These are phyloP conservation scores for Lolium perenne DNA, from an alignment of 176 grass and related monocot species.

Conservation along the genomic window DNA sequence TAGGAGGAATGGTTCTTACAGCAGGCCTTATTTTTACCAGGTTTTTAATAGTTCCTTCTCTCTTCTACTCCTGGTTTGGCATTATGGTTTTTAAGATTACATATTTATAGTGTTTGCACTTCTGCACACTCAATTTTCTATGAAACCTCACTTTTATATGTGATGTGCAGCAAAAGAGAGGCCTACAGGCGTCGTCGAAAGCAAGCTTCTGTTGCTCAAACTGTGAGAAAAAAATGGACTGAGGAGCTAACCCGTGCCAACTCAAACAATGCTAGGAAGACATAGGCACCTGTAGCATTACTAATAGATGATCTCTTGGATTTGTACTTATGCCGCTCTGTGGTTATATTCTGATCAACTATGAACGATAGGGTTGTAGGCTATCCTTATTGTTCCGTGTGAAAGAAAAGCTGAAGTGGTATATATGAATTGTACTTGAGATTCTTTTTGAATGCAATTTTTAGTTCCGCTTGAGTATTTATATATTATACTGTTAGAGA, in stretches of 20 bases:
- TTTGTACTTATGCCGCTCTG: constrained; percentile 32
- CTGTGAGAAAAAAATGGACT: constrained; percentile 58
- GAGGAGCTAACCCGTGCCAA: constrained; percentile 48
- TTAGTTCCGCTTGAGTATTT: constrained; percentile 24
- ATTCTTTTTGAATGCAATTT: constrained; percentile 18
- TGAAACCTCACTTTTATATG: constrained; percentile 30
- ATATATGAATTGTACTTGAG: background rate
- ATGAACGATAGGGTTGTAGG: constrained; percentile 31
- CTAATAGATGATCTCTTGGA: constrained; percentile 20
- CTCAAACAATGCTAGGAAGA: constrained; percentile 37
- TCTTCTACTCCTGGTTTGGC: background rate
- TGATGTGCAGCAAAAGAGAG: constrained; percentile 83
- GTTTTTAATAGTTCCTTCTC: constrained; percentile 39
- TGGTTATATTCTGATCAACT: constrained; percentile 40
- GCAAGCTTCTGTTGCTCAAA: constrained; percentile 63
- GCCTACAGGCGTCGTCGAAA: constrained; percentile 59
- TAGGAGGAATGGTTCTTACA: constrained; percentile 95
- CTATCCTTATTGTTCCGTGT: constrained; percentile 20
- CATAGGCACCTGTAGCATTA: constrained; percentile 40
- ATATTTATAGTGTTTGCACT: background rate
- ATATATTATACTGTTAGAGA: constrained; percentile 17
- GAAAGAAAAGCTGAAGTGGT: constrained; percentile 27
- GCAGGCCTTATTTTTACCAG: constrained; percentile 79
- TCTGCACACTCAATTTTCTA: background rate
- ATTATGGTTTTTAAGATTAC: too few relatives aligned